Conservation (phyloP, 371 early-diverging fungal genomes). For the Mortierella sp. region DNA sequence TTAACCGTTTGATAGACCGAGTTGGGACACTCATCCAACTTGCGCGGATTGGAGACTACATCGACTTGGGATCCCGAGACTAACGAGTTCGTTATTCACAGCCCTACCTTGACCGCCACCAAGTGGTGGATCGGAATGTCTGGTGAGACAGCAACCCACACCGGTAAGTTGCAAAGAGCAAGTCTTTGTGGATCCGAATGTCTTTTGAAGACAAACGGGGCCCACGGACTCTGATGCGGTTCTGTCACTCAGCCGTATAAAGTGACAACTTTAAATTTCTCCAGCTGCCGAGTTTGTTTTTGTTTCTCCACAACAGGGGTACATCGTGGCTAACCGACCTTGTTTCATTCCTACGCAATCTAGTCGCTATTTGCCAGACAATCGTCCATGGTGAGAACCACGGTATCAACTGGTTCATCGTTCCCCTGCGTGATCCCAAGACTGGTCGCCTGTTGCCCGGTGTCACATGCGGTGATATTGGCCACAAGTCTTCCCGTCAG, state of each 20-base stretch:
- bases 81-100: conserved; percentile 86
- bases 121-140: conserved; percentile 97
- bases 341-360: conserved; percentile 28
- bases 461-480: conserved; percentile 88
- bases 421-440: conserved; percentile 81
- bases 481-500: conserved; percentile 80
- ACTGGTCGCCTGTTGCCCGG: conserved; percentile 72
- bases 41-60: conserved; percentile 88
- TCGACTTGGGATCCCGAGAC: conserved; percentile 82
- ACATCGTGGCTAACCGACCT: too few species aligned
- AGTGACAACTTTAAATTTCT: conserved; percentile 1
- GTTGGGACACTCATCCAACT: conserved; percentile 84
- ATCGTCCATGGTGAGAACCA: conserved; percentile 71
- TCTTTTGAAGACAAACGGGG: too few species aligned
- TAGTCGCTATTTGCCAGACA: conserved; percentile 70
- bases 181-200: neutral
- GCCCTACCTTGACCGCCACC: conserved; percentile 84
- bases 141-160: conserved; percentile 82
- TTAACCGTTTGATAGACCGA: conserved; percentile 57
- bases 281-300: neutral
- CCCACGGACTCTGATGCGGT: neutral
- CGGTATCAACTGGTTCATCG: conserved; percentile 87
- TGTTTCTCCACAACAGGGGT: neutral
- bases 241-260: neutral
- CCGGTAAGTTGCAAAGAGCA: conserved; percentile 45